Base-by-base conservation (phyloP, 495 filamentous ascomycete genomes). In the Cryomyces minteri region DNA sequence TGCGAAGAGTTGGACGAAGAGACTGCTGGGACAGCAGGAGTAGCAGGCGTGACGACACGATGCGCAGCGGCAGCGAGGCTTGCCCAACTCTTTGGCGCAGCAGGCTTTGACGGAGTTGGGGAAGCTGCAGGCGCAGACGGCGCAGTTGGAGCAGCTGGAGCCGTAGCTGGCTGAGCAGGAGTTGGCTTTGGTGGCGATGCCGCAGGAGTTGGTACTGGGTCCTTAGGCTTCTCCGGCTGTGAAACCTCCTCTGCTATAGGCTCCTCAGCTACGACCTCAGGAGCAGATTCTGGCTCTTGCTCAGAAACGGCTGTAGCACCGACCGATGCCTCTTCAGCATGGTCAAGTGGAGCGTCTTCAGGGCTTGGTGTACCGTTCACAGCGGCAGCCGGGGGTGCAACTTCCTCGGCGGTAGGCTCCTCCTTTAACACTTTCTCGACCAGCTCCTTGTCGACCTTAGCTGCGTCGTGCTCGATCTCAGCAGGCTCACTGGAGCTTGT, bases 1-100 rank as follows among this genome's bases (percentile, higher is more conserved):
- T 56, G 57, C 12, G 52, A 31, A 9, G 56, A 47, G 7, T 54
- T 32, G 6, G 58, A 45, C 10, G 56, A 34, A 5, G 54, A 44
- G 36, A 51, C 48, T 40, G 55, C 58, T 5, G 69, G 61, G 44
- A 38, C 34, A 25, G 18, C 18, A 25, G 18, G 2, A 10, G 60
- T 62, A 37, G 58, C 48, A 33, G 63, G 60, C 44, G 66, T 61
- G 28, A 55, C 57, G 12, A 58, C 57, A 42, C 49, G 57, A 45
- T 58, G 58, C 60, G 56, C 69, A 50, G 69, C 69, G 8, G 77
- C 80, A 48, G 73, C 72, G 7, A 90, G 76, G 63, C 68, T 90
- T 31, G 90, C 90, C 92, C 92, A 96, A 31, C 84, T 94, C 74
- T 88, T 86, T 31, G 77, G 77, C 54, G 68, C 74, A 12, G 69